Conservation (phyloP, 2,329 filamentous ascomycete species). For the Aspergillus ochraceoroseus region DNA sequence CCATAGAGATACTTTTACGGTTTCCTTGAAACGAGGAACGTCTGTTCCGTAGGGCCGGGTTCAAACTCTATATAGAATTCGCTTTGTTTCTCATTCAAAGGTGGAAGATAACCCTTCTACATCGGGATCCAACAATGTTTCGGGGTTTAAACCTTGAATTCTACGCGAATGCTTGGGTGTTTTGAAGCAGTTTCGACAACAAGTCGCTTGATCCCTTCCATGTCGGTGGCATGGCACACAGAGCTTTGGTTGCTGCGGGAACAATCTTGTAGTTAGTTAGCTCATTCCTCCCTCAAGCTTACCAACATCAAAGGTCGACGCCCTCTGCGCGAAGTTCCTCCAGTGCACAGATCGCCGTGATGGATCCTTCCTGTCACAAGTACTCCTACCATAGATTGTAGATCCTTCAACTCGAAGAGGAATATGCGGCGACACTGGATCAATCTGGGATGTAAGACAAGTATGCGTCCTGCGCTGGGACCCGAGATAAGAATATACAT, state of each 20-base stretch:
- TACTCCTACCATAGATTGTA: conserved; percentile 62
- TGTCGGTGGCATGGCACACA: conserved; percentile 40
- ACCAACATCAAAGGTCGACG: too few species aligned
- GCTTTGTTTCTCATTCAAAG: too few species aligned
- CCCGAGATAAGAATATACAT: too few species aligned
- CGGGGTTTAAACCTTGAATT: conserved; percentile 37
- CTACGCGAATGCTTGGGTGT: conserved; percentile 34
- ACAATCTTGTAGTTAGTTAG: conserved; percentile 43
- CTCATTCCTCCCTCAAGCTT: conserved; percentile 38
- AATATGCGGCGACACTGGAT: conserved; percentile 65
- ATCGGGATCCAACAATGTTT: conserved; percentile 39
- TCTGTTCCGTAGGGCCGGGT: conserved; percentile 37
- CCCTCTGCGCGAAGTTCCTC: conserved; percentile 47
- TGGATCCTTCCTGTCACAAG: conserved; percentile 59
- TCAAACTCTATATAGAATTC: too few species aligned
- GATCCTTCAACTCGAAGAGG: conserved; percentile 52
- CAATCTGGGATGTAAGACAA: conserved; percentile 39
- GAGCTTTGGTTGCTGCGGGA: conserved; percentile 37
- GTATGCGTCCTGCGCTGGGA: too few species aligned
- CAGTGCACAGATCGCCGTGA: conserved; percentile 67
- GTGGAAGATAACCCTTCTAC: conserved; percentile 22
- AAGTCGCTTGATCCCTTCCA: conserved; percentile 33
- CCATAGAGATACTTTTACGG: conserved; percentile 40
- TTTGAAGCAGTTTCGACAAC: conserved; percentile 31
- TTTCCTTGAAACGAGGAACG: conserved; percentile 33